Percentiles rank a stretch among this genome's conserved stretches.
Evolutionary conservation across 2,329 filamentous ascomycete genomes (phyloP).

Genomic region (Fusarium stilboides): DNA sequence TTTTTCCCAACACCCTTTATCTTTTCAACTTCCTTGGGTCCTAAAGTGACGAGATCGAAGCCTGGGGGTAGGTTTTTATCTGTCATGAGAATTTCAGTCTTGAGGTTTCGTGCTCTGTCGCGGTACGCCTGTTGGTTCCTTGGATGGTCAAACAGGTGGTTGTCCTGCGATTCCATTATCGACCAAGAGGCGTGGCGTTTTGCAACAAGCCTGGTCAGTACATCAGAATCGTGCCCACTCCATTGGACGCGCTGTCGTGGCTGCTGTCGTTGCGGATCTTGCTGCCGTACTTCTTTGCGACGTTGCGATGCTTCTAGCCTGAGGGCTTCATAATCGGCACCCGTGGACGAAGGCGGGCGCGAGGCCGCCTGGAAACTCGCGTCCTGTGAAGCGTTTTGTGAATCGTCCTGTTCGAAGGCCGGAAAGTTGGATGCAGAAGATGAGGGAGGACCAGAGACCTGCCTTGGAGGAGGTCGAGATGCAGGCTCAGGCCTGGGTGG

Average conservation of each 20-base stretch:
- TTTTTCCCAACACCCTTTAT: conserved; percentile 64
- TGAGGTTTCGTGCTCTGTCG: conserved; percentile 71
- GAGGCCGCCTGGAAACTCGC: conserved; percentile 1
- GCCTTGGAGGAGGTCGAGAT: conserved; percentile 14
- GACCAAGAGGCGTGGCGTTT: conserved; percentile 51
- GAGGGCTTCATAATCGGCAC: conserved; percentile 44
- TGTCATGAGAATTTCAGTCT: conserved; percentile 65
- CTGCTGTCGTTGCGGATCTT: conserved; percentile 14
- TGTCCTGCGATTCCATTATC: conserved; percentile 52
- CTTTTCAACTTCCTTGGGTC: conserved; percentile 64
- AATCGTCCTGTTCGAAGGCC: conserved; percentile 49
- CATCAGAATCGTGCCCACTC: conserved; percentile 59
- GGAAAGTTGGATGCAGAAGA: conserved; percentile 32
- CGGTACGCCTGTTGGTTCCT: conserved; percentile 71
- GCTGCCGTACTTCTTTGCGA: conserved; percentile 39
- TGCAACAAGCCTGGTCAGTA: conserved; percentile 61
- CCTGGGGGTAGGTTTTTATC: conserved; percentile 62
- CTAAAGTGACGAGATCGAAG: conserved; percentile 67
- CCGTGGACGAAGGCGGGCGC: conserved; percentile 8
- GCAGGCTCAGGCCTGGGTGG: conserved; percentile 28
- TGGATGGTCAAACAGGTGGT: conserved; percentile 57
- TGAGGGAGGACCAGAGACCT: conserved; percentile 4
- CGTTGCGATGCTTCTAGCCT: conserved; percentile 48
- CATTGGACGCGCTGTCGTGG: conserved; percentile 56
- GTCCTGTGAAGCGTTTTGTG: conserved; percentile 35